Base-by-base conservation (phyloP, 2,329 filamentous ascomycete genomes). In the Epichloe typhina region DNA sequence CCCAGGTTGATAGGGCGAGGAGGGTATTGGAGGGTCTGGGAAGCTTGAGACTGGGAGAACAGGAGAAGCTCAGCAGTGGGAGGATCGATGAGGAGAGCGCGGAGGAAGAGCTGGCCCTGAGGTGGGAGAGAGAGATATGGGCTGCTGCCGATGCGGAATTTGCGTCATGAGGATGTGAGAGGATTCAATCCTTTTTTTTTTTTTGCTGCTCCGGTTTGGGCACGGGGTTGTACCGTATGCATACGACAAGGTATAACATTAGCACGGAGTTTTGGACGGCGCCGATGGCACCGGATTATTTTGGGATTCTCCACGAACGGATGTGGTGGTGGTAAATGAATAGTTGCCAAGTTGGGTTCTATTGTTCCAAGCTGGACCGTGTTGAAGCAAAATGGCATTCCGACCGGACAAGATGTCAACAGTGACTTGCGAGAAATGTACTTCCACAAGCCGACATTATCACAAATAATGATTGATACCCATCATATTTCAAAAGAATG, bases 1-100 rank as follows among this genome's bases (percentile, higher is more conserved):
- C 76, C 52, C 82, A 82, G 61, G 82, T 81, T 49, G 81, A 83
- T 57, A 85, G 84, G 67, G 86, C 93, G 54, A 80, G 83, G 59
- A 76, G 80, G 39, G 74, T 91, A 51, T 74, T 96, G 53, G 80
- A 81, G 52, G 84, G 82, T 0, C 71, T 95, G 47, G 79, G 73
- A 1, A 76, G 75, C 57, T 62, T 79, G 53, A 71, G 72, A 47
- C 50, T 64, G 1, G 52, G 21, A 7, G 46, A 47, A 31, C 17
- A 23, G 23, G 39, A 17, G 4, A 12, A 13, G 41, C 8, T 21
- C 5, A 40, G n/a, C 8, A 5, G 37, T 17, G 45, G 15, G 19
- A 48, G 59, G 58, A 11, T 48, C 54, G 46, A 50, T 47, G 46
- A 49, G 47, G 48, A 13, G 21, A 54, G 50, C 15, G 40, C 46